A percentile compares a stretch with the other conserved stretches of the same genome.
These are phyloP conservation scores for Lichtheimia hyalospora DNA, from an alignment of 371 early-diverging fungal genomes.

Conservation along the genomic window DNA sequence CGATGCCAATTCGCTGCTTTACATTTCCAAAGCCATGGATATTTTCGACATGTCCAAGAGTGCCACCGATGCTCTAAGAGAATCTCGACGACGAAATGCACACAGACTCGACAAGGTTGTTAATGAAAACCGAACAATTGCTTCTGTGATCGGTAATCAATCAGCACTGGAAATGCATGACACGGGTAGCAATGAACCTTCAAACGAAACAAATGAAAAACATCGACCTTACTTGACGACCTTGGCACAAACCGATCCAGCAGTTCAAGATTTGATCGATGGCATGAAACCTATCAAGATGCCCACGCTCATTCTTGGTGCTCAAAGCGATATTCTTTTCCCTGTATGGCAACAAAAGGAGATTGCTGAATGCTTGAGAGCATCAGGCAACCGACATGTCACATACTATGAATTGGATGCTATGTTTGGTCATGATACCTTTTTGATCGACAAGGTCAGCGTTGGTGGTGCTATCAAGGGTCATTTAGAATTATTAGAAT, in stretches of 20 bases:
- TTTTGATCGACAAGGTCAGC: constrained; percentile 85
- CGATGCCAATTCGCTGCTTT: constrained; percentile 92
- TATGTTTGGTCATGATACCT: constrained; percentile 96
- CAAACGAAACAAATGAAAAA: constrained; percentile 7
- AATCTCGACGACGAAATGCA: constrained; percentile 44
- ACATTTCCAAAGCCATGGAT: constrained; percentile 97
- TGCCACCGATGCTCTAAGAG: constrained; percentile 37
- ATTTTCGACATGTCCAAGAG: constrained; percentile 89
- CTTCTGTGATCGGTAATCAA: constrained; percentile 30
- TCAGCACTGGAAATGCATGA: constrained; percentile 38
- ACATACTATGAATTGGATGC: constrained; percentile 97
- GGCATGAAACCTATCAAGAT: constrained; percentile 63
- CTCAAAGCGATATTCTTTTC: constrained; percentile 93
- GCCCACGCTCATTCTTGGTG: constrained; percentile 89
- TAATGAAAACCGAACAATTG: constrained; percentile 11
- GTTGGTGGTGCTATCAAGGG: constrained; percentile 96
- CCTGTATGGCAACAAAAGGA: constrained; percentile 95
- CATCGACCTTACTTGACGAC: constrained; percentile 21
- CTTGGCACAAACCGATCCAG: constrained; percentile 42
- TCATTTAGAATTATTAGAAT: constrained; percentile 71
- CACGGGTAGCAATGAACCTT: neutral
- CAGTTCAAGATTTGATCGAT: constrained; percentile 51
- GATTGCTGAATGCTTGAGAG: constrained; percentile 82
- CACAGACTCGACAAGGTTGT: constrained; percentile 30
- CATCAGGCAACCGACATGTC: constrained; percentile 81